These are phyloP conservation scores for Drechslerella stenobrocha DNA, from an alignment of 2,329 filamentous ascomycete genomes.

Conservation along the genomic window DNA sequence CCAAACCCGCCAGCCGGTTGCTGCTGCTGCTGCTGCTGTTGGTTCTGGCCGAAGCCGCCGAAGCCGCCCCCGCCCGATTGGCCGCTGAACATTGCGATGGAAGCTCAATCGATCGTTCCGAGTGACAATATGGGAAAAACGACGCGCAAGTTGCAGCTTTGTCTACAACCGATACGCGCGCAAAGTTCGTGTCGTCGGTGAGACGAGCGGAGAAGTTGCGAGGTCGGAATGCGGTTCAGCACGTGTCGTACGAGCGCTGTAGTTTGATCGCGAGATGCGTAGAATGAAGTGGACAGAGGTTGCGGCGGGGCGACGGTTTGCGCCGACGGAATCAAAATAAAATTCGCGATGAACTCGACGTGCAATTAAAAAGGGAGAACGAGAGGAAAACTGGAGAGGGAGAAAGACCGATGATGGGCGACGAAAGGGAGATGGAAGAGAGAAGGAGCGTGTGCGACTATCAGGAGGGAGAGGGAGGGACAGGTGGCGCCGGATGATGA, in stretches of 20 bases:
- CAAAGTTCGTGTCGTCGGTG: slow-evolving; percentile 8
- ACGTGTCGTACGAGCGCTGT: slow-evolving; percentile 35
- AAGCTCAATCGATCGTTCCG: slow-evolving; percentile 17
- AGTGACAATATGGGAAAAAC: slow-evolving; percentile 1
- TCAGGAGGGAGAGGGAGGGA: slow-evolving; percentile 28
- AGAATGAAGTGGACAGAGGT: not conserved
- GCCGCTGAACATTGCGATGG: slow-evolving; percentile 51
- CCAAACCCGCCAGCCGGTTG: slow-evolving; percentile 47
- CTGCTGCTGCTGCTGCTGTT: slow-evolving; percentile 41
- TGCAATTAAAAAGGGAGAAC: slow-evolving; percentile 32
- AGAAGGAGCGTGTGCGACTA: slow-evolving; percentile 29
- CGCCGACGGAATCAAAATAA: slow-evolving; percentile 31
- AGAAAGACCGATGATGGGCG: slow-evolving; percentile 43
- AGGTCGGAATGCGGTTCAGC: slow-evolving; percentile 1
- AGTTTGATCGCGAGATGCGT: slow-evolving; percentile 4
- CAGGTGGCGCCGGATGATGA: slow-evolving; percentile 20
- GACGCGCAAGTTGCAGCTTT: slow-evolving; percentile 27
- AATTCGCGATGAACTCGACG: slow-evolving; percentile 44
- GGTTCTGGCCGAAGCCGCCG: slow-evolving; percentile 41
- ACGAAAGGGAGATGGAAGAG: slow-evolving; percentile 9
- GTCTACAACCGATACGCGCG: slow-evolving; percentile 20
- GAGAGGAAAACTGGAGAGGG: slow-evolving; percentile 35
- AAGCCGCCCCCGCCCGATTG: slow-evolving; percentile 49
- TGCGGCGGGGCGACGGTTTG: slow-evolving; percentile 5
- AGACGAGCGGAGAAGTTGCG: not conserved